Evolutionary conservation across 2,329 filamentous ascomycete genomes (phyloP), one percentile per base, ranked within the genome.

Genomic region (Aaosphaeria arxii): DNA sequence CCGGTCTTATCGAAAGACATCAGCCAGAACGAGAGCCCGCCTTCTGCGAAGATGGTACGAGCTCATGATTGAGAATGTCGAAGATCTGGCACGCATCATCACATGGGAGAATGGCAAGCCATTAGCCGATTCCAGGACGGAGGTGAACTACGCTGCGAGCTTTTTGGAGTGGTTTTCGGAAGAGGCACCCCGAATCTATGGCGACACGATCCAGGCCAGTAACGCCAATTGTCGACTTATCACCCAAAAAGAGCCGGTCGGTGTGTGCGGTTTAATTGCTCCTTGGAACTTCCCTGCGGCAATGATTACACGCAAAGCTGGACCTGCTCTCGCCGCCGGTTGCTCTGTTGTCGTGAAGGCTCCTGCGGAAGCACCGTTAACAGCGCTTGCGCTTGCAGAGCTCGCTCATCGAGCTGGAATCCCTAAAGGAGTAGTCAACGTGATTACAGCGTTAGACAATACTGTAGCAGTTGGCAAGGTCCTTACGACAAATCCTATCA

Each of bases 301-400:
- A 11, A 77, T 77, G 74, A 72, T 76, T 4, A 77, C 75, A 28
- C 68, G 75, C 44, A 78, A 78, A 58, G 76, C 77, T 43, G 75
- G 74, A 4, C 74, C 89, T 2, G 88, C 88, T 7, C 78, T 97
- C 47, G 94, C 94, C n/a, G 91, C 91, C n/a, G 94, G 92, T 49
- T 97, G 92, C 74, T 95, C 92, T 0, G 88, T 95, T 2, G 91
- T 97, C 2, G 86, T 85, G 61, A 99, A 99, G 71, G 87, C 90
- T 11, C 91, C 92, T 1, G 86, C 86, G 43, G 92, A 97, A 76
- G 96, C 94, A 1, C 92, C 92, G 0, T 92, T 92, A 68, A 95
- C 91, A 28, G 85, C 90, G 0, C 85, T 96, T 35, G 92, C 92
- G 1, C 73, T 97, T 17, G 89, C 89, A 1, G 91, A 96, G 72